A percentile compares a stretch with the other conserved stretches of the same genome.
Evolutionary conservation across 2,329 filamentous ascomycete species (phyloP).

Genomic region (Colletotrichum camelliae): DNA sequence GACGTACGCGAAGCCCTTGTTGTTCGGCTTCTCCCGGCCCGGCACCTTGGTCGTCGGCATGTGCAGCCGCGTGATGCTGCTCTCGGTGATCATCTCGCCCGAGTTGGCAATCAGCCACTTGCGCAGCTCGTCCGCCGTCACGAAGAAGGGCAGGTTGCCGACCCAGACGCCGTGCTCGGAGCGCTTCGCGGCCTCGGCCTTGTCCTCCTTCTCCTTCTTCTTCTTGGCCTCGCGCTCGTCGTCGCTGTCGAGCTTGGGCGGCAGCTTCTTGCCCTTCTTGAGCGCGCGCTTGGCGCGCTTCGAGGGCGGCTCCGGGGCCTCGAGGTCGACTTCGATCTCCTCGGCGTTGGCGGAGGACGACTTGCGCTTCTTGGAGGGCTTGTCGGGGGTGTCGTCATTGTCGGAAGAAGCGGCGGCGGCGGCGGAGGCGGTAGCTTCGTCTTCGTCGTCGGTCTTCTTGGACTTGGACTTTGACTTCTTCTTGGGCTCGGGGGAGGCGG

Average conservation of each 20-base stretch:
- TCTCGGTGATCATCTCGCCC: conserved; percentile 67
- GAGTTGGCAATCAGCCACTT: conserved; percentile 80
- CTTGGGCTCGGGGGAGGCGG: not conserved
- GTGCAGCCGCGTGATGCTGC: conserved; percentile 84
- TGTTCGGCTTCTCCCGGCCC: conserved; percentile 55
- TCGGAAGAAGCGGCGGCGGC: not conserved
- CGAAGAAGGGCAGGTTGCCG: conserved; percentile 88
- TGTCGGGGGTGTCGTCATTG: not conserved
- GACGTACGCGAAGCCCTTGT: conserved; percentile 96
- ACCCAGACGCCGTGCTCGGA: conserved; percentile 93
- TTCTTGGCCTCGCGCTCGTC: conserved; percentile 43
- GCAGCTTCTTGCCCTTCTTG: conserved; percentile 78
- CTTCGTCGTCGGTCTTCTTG: not conserved
- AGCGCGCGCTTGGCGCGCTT: conserved; percentile 90
- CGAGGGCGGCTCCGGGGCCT: conserved; percentile 89
- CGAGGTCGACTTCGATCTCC: conserved; percentile 89
- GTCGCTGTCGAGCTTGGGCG: conserved; percentile 47
- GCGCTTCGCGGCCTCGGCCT: conserved; percentile 53
- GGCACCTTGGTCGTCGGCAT: conserved; percentile 69
- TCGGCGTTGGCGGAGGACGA: conserved; percentile 51
- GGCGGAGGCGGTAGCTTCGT: not conserved
- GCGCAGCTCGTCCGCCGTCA: conserved; percentile 76
- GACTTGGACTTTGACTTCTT: not conserved
- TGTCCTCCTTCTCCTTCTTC: conserved; percentile 43
- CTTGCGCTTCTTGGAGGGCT: conserved; percentile 73